A percentile compares a stretch with the other conserved stretches of the same genome.
phyloP scores from a whole-genome alignment of 352 stramenopile species.

The Phytophthora pseudosyringae region DNA sequence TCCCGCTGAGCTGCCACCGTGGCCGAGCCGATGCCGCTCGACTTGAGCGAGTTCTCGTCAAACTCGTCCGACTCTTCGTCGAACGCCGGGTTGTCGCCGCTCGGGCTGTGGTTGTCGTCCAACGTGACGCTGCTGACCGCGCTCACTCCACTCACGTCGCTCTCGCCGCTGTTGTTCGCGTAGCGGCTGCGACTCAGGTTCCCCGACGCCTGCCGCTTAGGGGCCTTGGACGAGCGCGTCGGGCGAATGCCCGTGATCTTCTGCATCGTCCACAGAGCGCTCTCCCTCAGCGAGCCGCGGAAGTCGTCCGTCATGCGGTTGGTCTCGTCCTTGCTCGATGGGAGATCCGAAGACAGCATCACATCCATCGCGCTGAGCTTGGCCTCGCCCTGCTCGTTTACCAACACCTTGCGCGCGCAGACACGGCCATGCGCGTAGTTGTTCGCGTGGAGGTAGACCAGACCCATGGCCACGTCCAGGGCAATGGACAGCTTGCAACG shows the following conservation, averaged over 20 bases:
- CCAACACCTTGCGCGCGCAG: constrained; percentile 66
- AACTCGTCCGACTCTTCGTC: constrained; percentile 31
- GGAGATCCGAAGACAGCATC: constrained; percentile 38
- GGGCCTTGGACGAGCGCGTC: constrained; percentile 10
- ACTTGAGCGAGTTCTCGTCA: constrained; percentile 40
- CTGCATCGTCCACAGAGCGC: constrained; percentile 48
- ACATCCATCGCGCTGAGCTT: constrained; percentile 83
- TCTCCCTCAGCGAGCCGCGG: constrained; percentile 57
- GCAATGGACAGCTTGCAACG: constrained; percentile 81
- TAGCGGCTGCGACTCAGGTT: constrained; percentile 30
- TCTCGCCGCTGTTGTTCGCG: constrained; percentile 42
- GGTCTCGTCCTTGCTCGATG: constrained; percentile 11
- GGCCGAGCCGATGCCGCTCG: constrained; percentile 20
- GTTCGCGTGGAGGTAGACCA: constrained; percentile 76
- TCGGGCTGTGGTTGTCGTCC: constrained; percentile 41
- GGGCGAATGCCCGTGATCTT: constrained; percentile 37
- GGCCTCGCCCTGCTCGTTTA: constrained; percentile 78
- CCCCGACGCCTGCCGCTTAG: constrained; percentile 11
- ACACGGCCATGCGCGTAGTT: constrained; percentile 68
- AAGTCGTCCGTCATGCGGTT: constrained; percentile 32
- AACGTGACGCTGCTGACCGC: constrained; percentile 35
- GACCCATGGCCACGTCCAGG: constrained; percentile 79
- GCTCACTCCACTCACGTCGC: constrained; percentile 33
- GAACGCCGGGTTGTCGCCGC: constrained; percentile 26
- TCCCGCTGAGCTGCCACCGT: constrained; percentile 40